Conservation (phyloP, 768 basidiomycete genomes). For the Tricholoma hemisulphureum region DNA sequence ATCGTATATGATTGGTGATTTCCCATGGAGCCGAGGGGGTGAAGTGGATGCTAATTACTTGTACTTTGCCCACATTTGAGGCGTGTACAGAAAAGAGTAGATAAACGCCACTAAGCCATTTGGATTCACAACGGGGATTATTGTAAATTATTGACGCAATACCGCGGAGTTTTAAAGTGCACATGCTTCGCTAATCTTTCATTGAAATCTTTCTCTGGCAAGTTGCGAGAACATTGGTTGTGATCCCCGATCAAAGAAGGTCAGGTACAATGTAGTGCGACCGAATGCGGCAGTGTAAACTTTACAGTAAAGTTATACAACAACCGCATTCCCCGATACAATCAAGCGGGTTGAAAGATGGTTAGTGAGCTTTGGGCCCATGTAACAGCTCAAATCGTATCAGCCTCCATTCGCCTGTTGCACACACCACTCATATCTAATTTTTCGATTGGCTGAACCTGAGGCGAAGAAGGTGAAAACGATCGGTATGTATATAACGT, state of each 20-base stretch:
- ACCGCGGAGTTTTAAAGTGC: slow-evolving; percentile 20
- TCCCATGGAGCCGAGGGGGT: slow-evolving; percentile 18
- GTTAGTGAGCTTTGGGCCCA: no score
- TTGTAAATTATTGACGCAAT: slow-evolving; percentile 5
- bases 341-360: slow-evolving; percentile 1
- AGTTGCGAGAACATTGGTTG: slow-evolving; percentile 36
- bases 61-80: neutral
- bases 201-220: slow-evolving; percentile 24
- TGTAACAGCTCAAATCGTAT: no score
- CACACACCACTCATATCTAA: no score
- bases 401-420: no score
- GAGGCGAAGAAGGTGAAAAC: slow-evolving; percentile 1
- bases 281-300: slow-evolving; percentile 2
- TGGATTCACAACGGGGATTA: slow-evolving; percentile 14
- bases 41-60: neutral
- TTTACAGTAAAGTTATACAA: slow-evolving; percentile 28
- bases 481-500: neutral
- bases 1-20: neutral
- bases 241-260: slow-evolving; percentile 67
- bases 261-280: slow-evolving; percentile 32
- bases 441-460: neutral
- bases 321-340: slow-evolving; percentile 31
- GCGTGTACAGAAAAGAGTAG: slow-evolving; percentile 1
- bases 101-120: slow-evolving; percentile 38
- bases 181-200: slow-evolving; percentile 12